Base-by-base conservation (phyloP, 768 basidiomycete species). In the Russula virescens region DNA sequence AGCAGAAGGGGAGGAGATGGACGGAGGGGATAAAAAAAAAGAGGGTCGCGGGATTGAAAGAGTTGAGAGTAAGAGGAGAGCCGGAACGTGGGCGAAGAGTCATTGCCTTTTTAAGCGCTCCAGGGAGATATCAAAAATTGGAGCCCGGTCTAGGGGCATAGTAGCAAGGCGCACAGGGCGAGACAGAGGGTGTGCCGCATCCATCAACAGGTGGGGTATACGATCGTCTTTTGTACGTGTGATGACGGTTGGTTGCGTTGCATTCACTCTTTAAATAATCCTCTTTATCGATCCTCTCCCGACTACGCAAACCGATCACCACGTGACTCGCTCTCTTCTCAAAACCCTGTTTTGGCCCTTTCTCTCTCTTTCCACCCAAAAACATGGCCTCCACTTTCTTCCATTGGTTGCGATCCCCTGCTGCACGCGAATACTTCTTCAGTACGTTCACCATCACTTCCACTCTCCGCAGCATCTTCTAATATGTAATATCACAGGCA, bases 391-490 rank as follows among this genome's bases (percentile, higher is more conserved):
- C 90, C 42, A 85, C 86, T 40, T 94, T 97, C 78, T 79, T 89
- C 72, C 81, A 83, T 70, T 98, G 95, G 95, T 71, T 91, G 71
- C 87, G 89, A 71, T 94, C 91, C 51, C 95, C 95, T 55, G 92
- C 92, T 50, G 91, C 91, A 21, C 81, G 91, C 69, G 84, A 94
- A 68, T 98, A 98, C 75, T 96, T 98, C 78, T 90, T 97, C 78
- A 97, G 95, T 93, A 65, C 66, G 94, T 79, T 26, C 3, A 11
- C 31, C 11, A 63, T 63, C 52, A 19, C 61, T n/a, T n/a, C n/a
- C 28, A 54, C 42, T 43, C 23, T 43, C 66, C 45, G 8, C 6
- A 34, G 60, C 23, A 5, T n/a, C 62, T 69, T 68, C 71, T n/a
- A 72, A 66, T 49, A n/a, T 60, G 28, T 59, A 31, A 25, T 63